phyloP scores from a whole-genome alignment of 2,329 filamentous ascomycete species.

The Penicillium sp. region DNA sequence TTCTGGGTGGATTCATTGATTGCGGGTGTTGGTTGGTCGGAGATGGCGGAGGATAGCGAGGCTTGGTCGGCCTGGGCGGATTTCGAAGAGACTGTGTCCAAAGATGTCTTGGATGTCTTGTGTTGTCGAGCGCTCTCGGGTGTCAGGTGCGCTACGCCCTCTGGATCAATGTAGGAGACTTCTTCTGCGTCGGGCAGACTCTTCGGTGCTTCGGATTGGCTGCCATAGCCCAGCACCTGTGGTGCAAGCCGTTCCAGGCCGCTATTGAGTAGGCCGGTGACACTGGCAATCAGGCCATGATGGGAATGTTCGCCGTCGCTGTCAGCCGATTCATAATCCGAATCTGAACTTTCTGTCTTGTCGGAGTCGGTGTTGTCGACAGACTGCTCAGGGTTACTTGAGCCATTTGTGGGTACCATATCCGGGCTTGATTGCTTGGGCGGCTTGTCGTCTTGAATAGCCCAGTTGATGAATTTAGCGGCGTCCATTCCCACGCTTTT shows the following conservation, averaged over 20 bases:
- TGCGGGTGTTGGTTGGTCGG: constrained; percentile 18
- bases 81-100: neutral
- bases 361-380: constrained; percentile 8
- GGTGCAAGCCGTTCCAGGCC: constrained; percentile 51
- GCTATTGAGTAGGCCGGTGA: constrained; percentile 37
- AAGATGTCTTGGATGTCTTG: neutral
- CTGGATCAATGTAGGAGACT: neutral
- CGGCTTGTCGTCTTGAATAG: constrained; percentile 50
- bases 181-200: constrained; percentile 4
- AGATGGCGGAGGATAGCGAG: constrained; percentile 21
- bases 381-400: neutral
- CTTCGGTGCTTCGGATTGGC: constrained; percentile 18
- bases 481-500: constrained; percentile 75
- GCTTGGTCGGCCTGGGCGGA: constrained; percentile 15
- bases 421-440: constrained; percentile 29
- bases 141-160: neutral
- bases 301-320: constrained; percentile 24
- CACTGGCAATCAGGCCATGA: constrained; percentile 37
- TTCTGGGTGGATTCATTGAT: constrained; percentile 21
- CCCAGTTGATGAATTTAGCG: constrained; percentile 78
- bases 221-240: constrained; percentile 51
- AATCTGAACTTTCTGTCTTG: constrained; percentile 18
- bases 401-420: neutral
- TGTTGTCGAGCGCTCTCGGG: neutral
- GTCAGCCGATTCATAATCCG: constrained; percentile 15